Conservation (phyloP, 1,139 yeast species). For the Candida albicans region DNA sequence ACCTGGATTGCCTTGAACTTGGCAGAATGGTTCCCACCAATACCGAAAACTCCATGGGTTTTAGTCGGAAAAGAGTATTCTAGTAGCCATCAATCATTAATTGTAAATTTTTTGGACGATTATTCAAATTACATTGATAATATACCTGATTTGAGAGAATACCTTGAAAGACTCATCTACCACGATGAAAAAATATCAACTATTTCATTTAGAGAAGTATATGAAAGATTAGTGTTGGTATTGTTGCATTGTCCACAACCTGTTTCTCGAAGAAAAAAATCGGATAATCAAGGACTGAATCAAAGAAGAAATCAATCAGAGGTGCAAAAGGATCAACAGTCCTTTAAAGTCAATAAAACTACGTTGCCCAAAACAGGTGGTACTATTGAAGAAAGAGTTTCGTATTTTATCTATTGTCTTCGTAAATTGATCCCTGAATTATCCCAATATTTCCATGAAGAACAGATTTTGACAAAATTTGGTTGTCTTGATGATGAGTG, state of each 20-base stretch:
- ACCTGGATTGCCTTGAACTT: slow-evolving; percentile 86
- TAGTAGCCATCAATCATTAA: slow-evolving; percentile 27
- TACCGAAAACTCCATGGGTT: slow-evolving; percentile 45
- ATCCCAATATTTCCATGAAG: slow-evolving; percentile 76
- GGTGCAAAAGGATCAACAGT: background rate
- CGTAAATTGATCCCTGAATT: slow-evolving; percentile 73
- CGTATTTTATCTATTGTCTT: slow-evolving; percentile 68
- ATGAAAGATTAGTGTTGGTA: slow-evolving; percentile 74
- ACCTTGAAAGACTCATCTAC: slow-evolving; percentile 27
- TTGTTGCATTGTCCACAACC: slow-evolving; percentile 60
- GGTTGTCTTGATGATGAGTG: slow-evolving; percentile 79
- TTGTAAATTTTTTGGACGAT: slow-evolving; percentile 44
- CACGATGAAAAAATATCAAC: slow-evolving; percentile 25
- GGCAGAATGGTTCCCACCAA: slow-evolving; percentile 87
- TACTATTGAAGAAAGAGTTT: slow-evolving; percentile 65
- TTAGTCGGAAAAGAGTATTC: slow-evolving; percentile 41
- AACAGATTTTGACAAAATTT: slow-evolving; percentile 64
- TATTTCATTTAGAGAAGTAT: slow-evolving; percentile 65
- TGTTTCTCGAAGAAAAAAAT: slow-evolving; percentile 7
- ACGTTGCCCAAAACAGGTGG: slow-evolving; percentile 62
- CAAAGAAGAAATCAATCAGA: background rate
- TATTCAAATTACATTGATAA: slow-evolving; percentile 47
- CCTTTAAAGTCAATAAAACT: slow-evolving; percentile 29
- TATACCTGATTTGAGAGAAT: slow-evolving; percentile 28
- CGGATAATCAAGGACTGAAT: slow-evolving; percentile 7